Conservation (phyloP, 495 filamentous ascomycete genomes). For the Beverwykella pulmonaria region DNA sequence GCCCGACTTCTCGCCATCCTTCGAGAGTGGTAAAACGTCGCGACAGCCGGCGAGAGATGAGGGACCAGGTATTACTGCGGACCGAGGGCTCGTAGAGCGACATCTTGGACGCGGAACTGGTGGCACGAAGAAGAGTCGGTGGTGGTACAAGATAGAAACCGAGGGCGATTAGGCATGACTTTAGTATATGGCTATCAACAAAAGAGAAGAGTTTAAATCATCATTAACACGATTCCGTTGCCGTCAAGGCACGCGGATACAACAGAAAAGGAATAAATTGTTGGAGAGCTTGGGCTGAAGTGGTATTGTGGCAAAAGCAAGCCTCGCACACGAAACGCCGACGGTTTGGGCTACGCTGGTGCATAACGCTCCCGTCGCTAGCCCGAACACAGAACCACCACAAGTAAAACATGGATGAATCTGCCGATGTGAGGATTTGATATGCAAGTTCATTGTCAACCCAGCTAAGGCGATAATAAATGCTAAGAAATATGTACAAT, state of each 20-base stretch:
- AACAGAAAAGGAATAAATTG: not conserved
- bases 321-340: not conserved
- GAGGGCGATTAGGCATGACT: not conserved
- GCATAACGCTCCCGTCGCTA: not conserved
- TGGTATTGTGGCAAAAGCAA: not conserved
- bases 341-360: not conserved
- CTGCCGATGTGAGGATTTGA: not conserved
- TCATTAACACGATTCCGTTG: not conserved
- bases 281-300: not conserved
- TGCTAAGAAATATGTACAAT: not conserved
- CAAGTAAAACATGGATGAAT: not conserved
- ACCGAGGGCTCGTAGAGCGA: slow-evolving; percentile 24
- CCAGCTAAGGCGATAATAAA: not conserved
- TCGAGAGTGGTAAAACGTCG: slow-evolving; percentile 24
- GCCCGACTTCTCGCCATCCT: slow-evolving; percentile 26
- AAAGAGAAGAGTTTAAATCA: not conserved
- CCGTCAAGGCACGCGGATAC: not conserved
- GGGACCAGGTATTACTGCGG: slow-evolving; percentile 9
- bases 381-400: not conserved
- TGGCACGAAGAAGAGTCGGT: not conserved
- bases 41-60: slow-evolving; percentile 2
- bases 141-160: not conserved
- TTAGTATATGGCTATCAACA: not conserved
- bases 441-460: not conserved
- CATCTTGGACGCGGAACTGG: not conserved